Base-by-base conservation (phyloP, 768 basidiomycete species). In the Suillus subalutaceus region DNA sequence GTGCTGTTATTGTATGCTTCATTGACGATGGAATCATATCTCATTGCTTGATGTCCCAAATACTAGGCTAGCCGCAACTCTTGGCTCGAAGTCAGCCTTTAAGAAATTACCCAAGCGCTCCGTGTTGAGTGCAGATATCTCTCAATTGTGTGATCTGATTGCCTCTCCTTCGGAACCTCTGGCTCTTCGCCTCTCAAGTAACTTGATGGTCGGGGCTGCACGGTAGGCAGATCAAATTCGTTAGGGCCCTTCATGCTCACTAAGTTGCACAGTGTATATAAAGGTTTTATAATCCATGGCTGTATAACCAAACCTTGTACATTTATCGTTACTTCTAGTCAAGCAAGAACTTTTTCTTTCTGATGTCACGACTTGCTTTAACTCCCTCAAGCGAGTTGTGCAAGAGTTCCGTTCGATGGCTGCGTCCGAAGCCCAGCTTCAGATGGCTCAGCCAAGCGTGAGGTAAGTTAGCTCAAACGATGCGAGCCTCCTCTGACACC, bases 131-230 rank as follows among this genome's bases (percentile, higher is more conserved):
- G 93, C 94, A 43, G 90, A 97, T 75, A 94, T 97, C 56, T 77
- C 87, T 41, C 86, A 91, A 75, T 78, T 96, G 72, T 97, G 95
- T 75, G 85, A 83, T 44, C 83, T 94, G 46, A 95, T 97, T 62
- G 85, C 88, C 35, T 84, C 91, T 70, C 95, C 95, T n/a, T 77
- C 83, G 30, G 95, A 96, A 70, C 95, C 95, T 46, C 83, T 97
- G 41, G 94, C 95, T 2, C 79, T 97, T 64, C 84, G 95, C 68
- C 80, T 96, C 63, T 95, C 94, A 12, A 94, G 93, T 66, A 94
- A 94, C 73, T 79, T 97, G 52, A 88, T 97, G 84, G 90, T 96
- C 67, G 95, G 95, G 4, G 95, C 91, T 43, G 92, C 91, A 26
- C 87, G 94, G 94, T 94, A 76, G 66, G 86, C 71, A 56, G 5